Evolutionary conservation across 306 rosid genomes (phyloP).

Genomic region (Oxytropis ochrocephala): DNA sequence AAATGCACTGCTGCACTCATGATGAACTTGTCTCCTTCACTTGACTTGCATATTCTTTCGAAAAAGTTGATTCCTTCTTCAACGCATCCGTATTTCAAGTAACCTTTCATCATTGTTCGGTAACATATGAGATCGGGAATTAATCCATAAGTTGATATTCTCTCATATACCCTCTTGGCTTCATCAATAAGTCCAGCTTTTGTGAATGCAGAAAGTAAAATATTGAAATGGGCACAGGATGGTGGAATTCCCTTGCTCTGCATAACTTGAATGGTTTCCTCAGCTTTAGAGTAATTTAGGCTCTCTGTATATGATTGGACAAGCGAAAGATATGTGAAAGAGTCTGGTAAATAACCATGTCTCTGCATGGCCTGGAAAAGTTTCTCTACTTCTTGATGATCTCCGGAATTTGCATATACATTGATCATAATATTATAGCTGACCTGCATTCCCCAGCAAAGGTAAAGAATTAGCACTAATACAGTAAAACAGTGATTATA

Average conservation of each 20-base stretch:
- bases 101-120: conserved; percentile 65
- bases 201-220: conserved; percentile 48
- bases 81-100: conserved; percentile 48
- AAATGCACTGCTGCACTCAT: conserved; percentile 78
- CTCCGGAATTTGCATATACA: conserved; percentile 70
- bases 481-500: not conserved
- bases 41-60: conserved; percentile 40
- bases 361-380: conserved; percentile 60
- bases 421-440: conserved; percentile 85
- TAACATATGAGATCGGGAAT: conserved; percentile 56
- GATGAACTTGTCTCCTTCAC: conserved; percentile 54
- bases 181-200: conserved; percentile 58
- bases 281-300: conserved; percentile 53
- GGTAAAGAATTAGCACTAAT: conserved; percentile 16
- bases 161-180: conserved; percentile 62
- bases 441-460: conserved; percentile 50
- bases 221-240: conserved; percentile 70
- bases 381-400: conserved; percentile 49
- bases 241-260: conserved; percentile 46
- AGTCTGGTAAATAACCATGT: conserved; percentile 58
- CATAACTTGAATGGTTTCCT: conserved; percentile 61
- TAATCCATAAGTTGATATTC: conserved; percentile 45
- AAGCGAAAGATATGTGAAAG: conserved; percentile 66
- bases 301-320: conserved; percentile 61
- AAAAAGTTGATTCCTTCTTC: conserved; percentile 67